Conservation (phyloP, 2,329 filamentous ascomycete genomes). For the Epichloe baconii region DNA sequence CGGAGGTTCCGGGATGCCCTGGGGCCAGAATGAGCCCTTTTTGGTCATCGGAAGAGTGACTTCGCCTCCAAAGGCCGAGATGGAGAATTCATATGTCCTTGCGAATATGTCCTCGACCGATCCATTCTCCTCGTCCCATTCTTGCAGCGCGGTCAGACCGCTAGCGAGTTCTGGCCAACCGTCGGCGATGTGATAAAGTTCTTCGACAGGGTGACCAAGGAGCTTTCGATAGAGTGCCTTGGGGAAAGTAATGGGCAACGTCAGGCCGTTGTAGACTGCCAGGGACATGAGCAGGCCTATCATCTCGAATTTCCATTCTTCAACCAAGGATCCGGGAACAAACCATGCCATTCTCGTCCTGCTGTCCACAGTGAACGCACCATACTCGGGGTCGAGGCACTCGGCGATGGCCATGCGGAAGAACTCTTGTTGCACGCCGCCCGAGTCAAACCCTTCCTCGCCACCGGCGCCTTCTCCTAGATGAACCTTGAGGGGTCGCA, state of each 20-base stretch:
- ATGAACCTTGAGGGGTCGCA: constrained; percentile 77
- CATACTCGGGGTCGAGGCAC: constrained; percentile 64
- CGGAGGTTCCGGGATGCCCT: constrained; percentile 25
- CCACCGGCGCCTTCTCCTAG: constrained; percentile 71
- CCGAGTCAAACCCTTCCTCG: constrained; percentile 85
- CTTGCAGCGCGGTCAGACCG: constrained; percentile 57
- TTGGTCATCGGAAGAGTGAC: constrained; percentile 43
- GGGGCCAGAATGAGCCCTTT: constrained; percentile 36
- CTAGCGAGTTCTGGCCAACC: constrained; percentile 76
- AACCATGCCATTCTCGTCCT: constrained; percentile 80
- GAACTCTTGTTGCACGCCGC: constrained; percentile 93
- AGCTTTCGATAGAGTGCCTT: constrained; percentile 72
- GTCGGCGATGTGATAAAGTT: constrained; percentile 66
- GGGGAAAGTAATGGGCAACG: constrained; percentile 81
- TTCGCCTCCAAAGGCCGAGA: constrained; percentile 42
- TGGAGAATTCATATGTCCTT: constrained; percentile 76
- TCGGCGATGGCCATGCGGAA: constrained; percentile 75
- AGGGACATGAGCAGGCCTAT: constrained; percentile 79
- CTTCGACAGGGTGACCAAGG: constrained; percentile 52
- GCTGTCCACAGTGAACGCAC: constrained; percentile 66
- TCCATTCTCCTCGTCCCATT: constrained; percentile 64
- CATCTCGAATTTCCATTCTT: constrained; percentile 81
- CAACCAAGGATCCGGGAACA: constrained; percentile 65
- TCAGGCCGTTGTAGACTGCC: constrained; percentile 86
- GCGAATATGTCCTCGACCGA: constrained; percentile 71